phyloP scores from a whole-genome alignment of 2,329 filamentous ascomycete species.

The Xylaria sp. region DNA sequence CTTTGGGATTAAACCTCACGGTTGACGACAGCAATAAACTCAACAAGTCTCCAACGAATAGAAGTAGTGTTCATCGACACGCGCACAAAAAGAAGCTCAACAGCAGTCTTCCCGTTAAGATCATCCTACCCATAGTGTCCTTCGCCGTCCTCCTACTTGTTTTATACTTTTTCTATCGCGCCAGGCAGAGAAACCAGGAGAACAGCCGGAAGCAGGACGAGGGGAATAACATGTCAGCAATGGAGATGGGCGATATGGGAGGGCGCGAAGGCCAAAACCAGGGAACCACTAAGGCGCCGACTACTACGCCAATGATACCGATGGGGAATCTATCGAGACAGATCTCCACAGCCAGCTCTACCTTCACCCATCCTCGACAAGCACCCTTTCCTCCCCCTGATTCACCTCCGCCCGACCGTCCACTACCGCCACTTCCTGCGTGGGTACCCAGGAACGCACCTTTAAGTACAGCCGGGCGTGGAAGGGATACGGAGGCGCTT shows the following conservation, averaged over 20 bases:
- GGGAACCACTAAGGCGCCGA: not conserved
- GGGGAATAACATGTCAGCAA: not conserved
- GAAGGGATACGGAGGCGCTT: not conserved
- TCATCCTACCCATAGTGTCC: slow-evolving; percentile 2
- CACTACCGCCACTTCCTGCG: not conserved
- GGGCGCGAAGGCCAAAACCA: not conserved
- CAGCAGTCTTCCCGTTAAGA: not conserved
- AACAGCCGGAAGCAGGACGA: not conserved
- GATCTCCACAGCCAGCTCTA: not conserved
- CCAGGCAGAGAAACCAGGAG: not conserved
- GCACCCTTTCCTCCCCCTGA: slow-evolving; percentile 10
- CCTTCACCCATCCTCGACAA: slow-evolving; percentile 2
- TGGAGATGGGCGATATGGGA: not conserved
- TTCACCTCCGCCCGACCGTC: not conserved
- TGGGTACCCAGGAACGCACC: not conserved
- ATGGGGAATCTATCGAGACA: not conserved
- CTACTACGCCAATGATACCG: not conserved
- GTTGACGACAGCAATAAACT: not conserved
- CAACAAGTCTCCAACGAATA: too few relatives aligned
- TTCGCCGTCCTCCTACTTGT: not conserved
- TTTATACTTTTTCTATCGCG: not conserved
- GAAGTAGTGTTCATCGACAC: not conserved
- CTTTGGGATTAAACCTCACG: not conserved
- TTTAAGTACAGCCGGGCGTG: not conserved
- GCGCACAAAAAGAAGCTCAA: not conserved